phyloP scores from a whole-genome alignment of 202 grass and related monocot species.

The Setaria viridis region DNA sequence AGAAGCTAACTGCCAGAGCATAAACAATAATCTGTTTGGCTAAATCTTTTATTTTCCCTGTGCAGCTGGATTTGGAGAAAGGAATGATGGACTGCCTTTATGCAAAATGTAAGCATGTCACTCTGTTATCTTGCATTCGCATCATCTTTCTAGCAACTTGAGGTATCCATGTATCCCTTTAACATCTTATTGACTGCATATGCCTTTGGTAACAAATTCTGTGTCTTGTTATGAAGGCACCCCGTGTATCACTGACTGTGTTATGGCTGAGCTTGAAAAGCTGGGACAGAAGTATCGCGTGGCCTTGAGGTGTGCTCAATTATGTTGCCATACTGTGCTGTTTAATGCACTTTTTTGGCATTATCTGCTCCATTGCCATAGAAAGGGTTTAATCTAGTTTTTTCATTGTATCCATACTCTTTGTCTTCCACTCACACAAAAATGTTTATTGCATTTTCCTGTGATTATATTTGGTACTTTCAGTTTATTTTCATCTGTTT shows the following conservation, averaged over 20 bases:
- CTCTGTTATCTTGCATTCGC: not conserved
- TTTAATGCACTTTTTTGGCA: not conserved
- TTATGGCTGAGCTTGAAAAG: conserved; percentile 97
- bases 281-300: conserved; percentile 94
- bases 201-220: conserved; percentile 28
- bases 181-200: conserved; percentile 33
- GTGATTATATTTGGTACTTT: not conserved
- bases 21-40: not conserved
- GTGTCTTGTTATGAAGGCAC: conserved; percentile 63
- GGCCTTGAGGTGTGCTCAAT: conserved; percentile 69
- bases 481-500: conserved; percentile 6
- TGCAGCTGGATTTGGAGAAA: conserved; percentile 96
- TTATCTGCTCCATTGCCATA: not conserved
- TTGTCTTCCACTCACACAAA: conserved; percentile 22
- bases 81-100: conserved; percentile 98
- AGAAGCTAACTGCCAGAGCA: not conserved
- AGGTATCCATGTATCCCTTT: not conserved
- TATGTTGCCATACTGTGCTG: not conserved
- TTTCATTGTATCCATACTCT: not conserved
- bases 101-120: conserved; percentile 82
- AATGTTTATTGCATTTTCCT: not conserved
- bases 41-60: conserved; percentile 31
- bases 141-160: conserved; percentile 10
- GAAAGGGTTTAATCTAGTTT: not conserved
- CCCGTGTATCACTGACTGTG: conserved; percentile 89